Conservation (phyloP, 495 filamentous ascomycete genomes). For the Hypoxylon crocopeplum region DNA sequence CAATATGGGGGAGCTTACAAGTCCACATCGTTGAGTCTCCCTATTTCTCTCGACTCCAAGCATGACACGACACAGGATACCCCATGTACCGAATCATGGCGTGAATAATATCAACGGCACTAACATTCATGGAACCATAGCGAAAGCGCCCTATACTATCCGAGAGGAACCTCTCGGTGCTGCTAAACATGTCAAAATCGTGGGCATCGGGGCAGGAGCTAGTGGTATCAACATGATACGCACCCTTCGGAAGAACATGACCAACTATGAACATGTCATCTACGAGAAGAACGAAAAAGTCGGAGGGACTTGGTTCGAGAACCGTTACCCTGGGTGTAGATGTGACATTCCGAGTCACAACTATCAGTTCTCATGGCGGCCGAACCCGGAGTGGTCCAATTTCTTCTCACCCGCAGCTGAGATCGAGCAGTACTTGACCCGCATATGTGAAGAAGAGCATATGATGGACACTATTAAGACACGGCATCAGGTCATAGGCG, state of each 20-base stretch:
- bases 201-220: constrained; percentile 57
- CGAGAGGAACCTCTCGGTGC: constrained; percentile 53
- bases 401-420: constrained; percentile 64
- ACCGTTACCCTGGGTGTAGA: constrained; percentile 61
- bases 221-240: constrained; percentile 57
- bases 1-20: constrained; percentile 28
- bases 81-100: constrained; percentile 13
- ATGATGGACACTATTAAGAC: constrained; percentile 60
- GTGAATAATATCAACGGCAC: constrained; percentile 9
- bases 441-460: constrained; percentile 61
- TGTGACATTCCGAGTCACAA: constrained; percentile 64
- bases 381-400: constrained; percentile 63
- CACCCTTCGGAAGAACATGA: constrained; percentile 50
- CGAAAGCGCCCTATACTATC: constrained; percentile 42
- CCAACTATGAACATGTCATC: constrained; percentile 62
- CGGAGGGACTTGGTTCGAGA: constrained; percentile 67
- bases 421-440: constrained; percentile 64
- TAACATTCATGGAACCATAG: constrained; percentile 14
- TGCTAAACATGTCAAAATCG: constrained; percentile 52
- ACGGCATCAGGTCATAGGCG: constrained; percentile 46
- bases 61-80: constrained; percentile 37
- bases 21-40: constrained; percentile 32
- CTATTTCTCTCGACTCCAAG: constrained; percentile 18
- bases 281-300: constrained; percentile 82
- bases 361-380: constrained; percentile 64